phyloP scores from a whole-genome alignment of 805 yeast genomes.

The Grigorovia transvaalensis region DNA sequence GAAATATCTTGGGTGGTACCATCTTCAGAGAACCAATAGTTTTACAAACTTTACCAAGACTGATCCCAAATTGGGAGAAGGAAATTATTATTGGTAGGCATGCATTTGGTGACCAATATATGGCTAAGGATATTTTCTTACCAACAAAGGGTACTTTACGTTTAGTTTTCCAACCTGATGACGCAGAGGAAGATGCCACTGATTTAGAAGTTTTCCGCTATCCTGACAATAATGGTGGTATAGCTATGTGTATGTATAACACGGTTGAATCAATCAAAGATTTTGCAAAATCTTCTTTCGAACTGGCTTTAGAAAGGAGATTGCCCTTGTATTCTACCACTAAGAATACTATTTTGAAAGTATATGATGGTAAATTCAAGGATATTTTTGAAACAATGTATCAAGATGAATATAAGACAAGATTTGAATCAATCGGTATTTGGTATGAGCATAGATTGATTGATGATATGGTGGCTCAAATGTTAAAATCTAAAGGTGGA shows the following conservation, averaged over 20 bases:
- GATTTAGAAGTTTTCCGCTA: conserved; percentile 35
- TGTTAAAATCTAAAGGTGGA: conserved; percentile 93
- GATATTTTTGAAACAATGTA: conserved; percentile 81
- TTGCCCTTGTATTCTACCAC: conserved; percentile 80
- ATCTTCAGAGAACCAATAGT: conserved; percentile 96
- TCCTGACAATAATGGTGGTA: conserved; percentile 49
- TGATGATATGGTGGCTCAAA: conserved; percentile 98
- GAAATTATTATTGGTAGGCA: conserved; percentile 97
- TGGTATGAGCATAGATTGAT: conserved; percentile 96
- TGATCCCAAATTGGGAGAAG: conserved; percentile 86
- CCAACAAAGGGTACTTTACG: conserved; percentile 59
- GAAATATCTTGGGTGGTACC: conserved; percentile 92
- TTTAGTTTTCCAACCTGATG: conserved; percentile 65
- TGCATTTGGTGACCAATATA: conserved; percentile 95
- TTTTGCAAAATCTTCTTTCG: conserved; percentile 89
- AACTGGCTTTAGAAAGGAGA: conserved; percentile 69
- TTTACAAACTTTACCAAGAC: conserved; percentile 76
- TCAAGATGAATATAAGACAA: conserved; percentile 52
- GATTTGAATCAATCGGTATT: conserved; percentile 72
- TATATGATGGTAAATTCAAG: conserved; percentile 91
- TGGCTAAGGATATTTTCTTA: conserved; percentile 77
- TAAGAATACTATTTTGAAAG: conserved; percentile 88
- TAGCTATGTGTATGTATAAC: conserved; percentile 90
- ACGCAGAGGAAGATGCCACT: conserved; percentile 28
- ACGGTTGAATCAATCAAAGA: conserved; percentile 84